Percentiles rank a stretch among this genome's conserved stretches.
Conservation (phyloP, 768 basidiomycete genomes). For the Calvatia gigantea region DNA sequence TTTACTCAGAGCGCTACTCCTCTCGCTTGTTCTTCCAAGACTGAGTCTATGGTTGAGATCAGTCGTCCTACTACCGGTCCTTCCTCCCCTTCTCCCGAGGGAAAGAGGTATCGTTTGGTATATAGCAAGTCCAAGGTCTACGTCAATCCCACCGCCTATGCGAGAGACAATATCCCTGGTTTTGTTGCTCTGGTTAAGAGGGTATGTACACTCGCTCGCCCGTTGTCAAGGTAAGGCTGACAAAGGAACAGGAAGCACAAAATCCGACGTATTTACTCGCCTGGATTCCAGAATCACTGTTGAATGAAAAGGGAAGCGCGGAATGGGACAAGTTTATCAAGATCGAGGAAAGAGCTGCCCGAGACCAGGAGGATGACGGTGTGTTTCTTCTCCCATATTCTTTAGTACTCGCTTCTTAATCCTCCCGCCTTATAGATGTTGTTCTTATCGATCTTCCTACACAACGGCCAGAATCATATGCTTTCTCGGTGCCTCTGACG, state of each 20-base stretch:
- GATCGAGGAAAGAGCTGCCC: conserved; percentile 64
- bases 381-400: conserved; percentile 19
- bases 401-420: conserved; percentile 4
- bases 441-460: conserved; percentile 84
- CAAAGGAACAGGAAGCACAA: conserved; percentile 54
- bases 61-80: conserved; percentile 36
- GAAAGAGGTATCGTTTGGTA: conserved; percentile 70
- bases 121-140: conserved; percentile 95
- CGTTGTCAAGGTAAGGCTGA: conserved; percentile 1
- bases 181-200: conserved; percentile 91
- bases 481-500: conserved; percentile 90
- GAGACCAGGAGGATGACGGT: conserved; percentile 76
- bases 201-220: conserved; percentile 41
- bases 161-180: conserved; percentile 91
- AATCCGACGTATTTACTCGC: conserved; percentile 80
- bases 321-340: conserved; percentile 92
- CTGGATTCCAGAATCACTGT: conserved; percentile 88
- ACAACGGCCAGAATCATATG: conserved; percentile 85
- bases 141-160: conserved; percentile 89
- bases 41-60: conserved; percentile 77
- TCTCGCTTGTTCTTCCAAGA: conserved; percentile 24
- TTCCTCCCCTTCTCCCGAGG: conserved; percentile 29
- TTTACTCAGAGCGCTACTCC: background rate
- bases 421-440: conserved; percentile 47
- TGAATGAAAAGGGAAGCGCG: conserved; percentile 75